These are phyloP conservation scores for Lichtheimia ramosa DNA, from an alignment of 371 early-diverging fungal genomes.

Conservation along the genomic window DNA sequence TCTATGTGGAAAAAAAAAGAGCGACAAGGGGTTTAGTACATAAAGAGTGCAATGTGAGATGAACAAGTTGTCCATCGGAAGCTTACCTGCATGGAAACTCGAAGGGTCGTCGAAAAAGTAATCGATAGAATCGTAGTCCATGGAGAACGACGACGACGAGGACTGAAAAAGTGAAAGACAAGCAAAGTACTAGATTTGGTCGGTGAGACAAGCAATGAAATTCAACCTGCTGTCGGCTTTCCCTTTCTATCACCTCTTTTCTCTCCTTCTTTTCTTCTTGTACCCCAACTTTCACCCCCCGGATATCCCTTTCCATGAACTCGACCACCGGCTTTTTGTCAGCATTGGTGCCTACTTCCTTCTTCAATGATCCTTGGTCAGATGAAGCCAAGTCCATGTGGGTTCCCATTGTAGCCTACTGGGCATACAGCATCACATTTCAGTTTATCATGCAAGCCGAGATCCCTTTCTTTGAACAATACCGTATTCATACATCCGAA, in stretches of 20 bases:
- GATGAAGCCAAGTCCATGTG: constrained; percentile 60
- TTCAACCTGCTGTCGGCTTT: not conserved
- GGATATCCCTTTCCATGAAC: too few species aligned
- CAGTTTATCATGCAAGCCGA: constrained; percentile 59
- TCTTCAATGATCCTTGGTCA: constrained; percentile 33
- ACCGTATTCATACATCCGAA: constrained; percentile 68
- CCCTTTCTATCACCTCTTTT: not conserved
- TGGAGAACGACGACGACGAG: not conserved
- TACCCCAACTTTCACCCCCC: too few species aligned
- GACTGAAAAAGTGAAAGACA: constrained; percentile 8
- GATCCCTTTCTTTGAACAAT: constrained; percentile 69
- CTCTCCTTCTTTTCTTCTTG: not conserved
- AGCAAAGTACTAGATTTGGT: not conserved
- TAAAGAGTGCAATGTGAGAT: not conserved
- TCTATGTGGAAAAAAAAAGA: constrained; percentile 25
- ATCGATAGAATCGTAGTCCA: constrained; percentile 39
- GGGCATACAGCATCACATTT: constrained; percentile 67
- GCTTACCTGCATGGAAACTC: constrained; percentile 52
- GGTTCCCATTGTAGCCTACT: constrained; percentile 68
- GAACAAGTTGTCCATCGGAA: not conserved
- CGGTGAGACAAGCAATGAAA: not conserved
- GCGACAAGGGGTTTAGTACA: too few species aligned
- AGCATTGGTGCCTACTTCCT: not conserved
- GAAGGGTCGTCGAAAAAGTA: constrained; percentile 45
- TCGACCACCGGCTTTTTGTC: too few species aligned